phyloP scores from a whole-genome alignment of 1,139 yeast species.

The Saccharomycopsis hybrid region DNA sequence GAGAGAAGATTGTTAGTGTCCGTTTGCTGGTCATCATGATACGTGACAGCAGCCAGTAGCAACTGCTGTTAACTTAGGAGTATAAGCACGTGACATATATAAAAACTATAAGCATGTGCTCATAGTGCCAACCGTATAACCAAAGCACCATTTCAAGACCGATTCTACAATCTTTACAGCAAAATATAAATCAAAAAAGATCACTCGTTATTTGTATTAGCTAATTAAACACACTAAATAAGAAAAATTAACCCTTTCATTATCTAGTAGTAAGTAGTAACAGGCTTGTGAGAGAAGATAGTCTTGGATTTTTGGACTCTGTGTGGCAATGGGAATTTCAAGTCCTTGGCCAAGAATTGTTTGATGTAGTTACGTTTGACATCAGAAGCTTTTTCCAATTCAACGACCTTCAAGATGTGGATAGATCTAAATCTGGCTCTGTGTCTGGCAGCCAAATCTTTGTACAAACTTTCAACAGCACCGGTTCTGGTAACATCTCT shows the following conservation, averaged over 20 bases:
- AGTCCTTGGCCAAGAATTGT: conserved; percentile 93
- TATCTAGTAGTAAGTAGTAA: conserved; percentile 88
- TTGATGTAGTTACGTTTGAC: conserved; percentile 99
- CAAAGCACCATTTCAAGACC: no score
- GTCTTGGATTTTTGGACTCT: conserved; percentile 89
- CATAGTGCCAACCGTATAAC: no score
- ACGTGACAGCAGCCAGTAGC: no score
- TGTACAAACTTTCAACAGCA: conserved; percentile 98
- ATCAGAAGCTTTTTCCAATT: conserved; percentile 94
- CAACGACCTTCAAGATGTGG: conserved; percentile 98
- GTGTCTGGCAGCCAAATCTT: conserved; percentile 99
- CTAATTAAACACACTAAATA: conserved; percentile 9
- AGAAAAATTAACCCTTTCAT: neutral
- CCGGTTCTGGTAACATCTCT: conserved; percentile 99
- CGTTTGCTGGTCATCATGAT: no score
- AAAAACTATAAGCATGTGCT: no score
- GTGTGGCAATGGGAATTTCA: conserved; percentile 99
- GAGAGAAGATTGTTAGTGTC: no score
- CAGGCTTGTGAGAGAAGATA: conserved; percentile 88
- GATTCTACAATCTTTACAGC: neutral
- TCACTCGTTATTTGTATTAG: conserved; percentile 2
- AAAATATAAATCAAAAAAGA: neutral
- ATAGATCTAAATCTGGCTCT: conserved; percentile 99
- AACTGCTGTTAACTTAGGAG: no score
- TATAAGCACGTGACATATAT: no score